phyloP scores from a whole-genome alignment of 2,329 filamentous ascomycete species.

The Coccinonectria pachysandricola region DNA sequence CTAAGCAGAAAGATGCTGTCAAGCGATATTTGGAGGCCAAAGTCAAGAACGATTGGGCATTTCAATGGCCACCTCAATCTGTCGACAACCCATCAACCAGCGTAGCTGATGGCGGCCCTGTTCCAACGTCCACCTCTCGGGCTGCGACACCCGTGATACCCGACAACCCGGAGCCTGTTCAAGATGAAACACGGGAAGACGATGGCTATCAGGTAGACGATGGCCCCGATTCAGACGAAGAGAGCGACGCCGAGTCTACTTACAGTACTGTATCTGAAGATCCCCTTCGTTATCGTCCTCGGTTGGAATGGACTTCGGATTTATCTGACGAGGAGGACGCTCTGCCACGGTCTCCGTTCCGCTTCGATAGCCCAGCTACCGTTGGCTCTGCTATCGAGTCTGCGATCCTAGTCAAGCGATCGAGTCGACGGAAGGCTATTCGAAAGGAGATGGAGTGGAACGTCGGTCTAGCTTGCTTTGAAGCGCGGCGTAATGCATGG shows the following conservation, averaged over 20 bases:
- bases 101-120: slow-evolving; percentile 3
- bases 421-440: slow-evolving; percentile 45
- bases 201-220: slow-evolving; percentile 27
- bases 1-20: slow-evolving; percentile 53
- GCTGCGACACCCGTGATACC: slow-evolving; percentile 5
- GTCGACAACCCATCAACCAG: too few species aligned
- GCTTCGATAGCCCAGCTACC: slow-evolving; percentile 40
- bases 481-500: slow-evolving; percentile 71
- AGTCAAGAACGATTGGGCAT: slow-evolving; percentile 51
- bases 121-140: background rate
- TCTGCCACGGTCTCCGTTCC: slow-evolving; percentile 34
- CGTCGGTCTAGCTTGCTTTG: slow-evolving; percentile 69
- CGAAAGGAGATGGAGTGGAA: slow-evolving; percentile 68
- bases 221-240: slow-evolving; percentile 27
- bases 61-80: slow-evolving; percentile 37
- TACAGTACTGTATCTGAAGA: slow-evolving; percentile 51
- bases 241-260: slow-evolving; percentile 33
- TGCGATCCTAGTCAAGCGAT: slow-evolving; percentile 37
- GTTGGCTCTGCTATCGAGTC: slow-evolving; percentile 32
- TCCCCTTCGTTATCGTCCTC: slow-evolving; percentile 35
- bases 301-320: slow-evolving; percentile 48
- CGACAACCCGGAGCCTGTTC: slow-evolving; percentile 10
- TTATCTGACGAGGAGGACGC: slow-evolving; percentile 38
- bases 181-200: slow-evolving; percentile 25
- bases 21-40: slow-evolving; percentile 43